These are phyloP conservation scores for Chaetothyriales sp. DNA, from an alignment of 2,329 filamentous ascomycete genomes.

Conservation along the genomic window DNA sequence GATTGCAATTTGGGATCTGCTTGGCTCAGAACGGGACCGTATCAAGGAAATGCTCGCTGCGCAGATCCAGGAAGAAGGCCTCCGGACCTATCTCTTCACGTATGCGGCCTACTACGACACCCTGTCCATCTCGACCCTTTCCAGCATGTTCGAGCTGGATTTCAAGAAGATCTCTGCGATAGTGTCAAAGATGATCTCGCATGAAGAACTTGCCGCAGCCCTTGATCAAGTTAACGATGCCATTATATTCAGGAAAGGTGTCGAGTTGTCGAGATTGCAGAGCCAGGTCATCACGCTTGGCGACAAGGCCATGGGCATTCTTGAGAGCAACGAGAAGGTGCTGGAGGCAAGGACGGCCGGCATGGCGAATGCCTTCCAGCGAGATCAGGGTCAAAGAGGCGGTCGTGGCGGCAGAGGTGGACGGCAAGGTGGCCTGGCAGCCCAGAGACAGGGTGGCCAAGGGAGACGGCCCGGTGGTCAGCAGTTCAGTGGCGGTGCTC, in stretches of 20 bases:
- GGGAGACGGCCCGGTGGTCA: constrained; percentile 35
- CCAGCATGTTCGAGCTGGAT: constrained; percentile 89
- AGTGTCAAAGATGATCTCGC: constrained; percentile 98
- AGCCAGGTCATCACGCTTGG: constrained; percentile 85
- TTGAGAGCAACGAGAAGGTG: constrained; percentile 94
- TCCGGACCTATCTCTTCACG: constrained; percentile 96
- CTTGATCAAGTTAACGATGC: constrained; percentile 95
- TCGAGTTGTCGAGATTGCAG: constrained; percentile 91
- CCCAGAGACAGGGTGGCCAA: constrained; percentile 17
- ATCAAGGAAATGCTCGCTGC: constrained; percentile 96
- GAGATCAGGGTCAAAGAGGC: constrained; percentile 64
- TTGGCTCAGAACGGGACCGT: constrained; percentile 68
- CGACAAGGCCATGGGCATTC: constrained; percentile 90
- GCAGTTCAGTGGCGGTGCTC: constrained; percentile 37
- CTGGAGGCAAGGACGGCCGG: constrained; percentile 95
- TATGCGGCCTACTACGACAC: constrained; percentile 99
- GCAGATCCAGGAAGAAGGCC: constrained; percentile 96
- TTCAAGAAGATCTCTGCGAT: constrained; percentile 85
- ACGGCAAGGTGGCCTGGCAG: constrained; percentile 24
- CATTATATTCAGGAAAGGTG: constrained; percentile 98
- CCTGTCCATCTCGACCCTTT: constrained; percentile 69
- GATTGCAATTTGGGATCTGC: constrained; percentile 99
- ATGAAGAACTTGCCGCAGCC: constrained; percentile 91
- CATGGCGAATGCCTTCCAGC: constrained; percentile 86
- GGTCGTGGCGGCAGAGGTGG: constrained; percentile 31